A percentile compares a stretch with the other conserved stretches of the same genome.
These are phyloP conservation scores for Coemansia sp. DNA, from an alignment of 192 early-diverging fungal genomes.

Conservation along the genomic window DNA sequence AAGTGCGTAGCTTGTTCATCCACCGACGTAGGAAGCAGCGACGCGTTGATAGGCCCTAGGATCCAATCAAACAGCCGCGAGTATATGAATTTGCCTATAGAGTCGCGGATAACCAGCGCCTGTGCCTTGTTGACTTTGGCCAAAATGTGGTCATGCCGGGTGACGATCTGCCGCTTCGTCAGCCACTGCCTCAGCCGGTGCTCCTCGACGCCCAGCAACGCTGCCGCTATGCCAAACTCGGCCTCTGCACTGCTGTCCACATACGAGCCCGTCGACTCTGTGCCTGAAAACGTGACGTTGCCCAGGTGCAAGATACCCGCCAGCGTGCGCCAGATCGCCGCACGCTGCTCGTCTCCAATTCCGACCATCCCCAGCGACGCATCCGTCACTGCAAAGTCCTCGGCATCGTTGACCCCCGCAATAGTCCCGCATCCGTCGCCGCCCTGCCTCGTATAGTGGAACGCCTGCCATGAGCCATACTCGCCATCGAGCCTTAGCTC, in stretches of 20 bases:
- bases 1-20: conserved; percentile 64
- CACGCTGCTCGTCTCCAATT: conserved; percentile 72
- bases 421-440: conserved; percentile 50
- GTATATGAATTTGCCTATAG: conserved; percentile 75
- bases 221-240: conserved; percentile 71
- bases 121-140: conserved; percentile 72
- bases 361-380: conserved; percentile 86
- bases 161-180: conserved; percentile 84
- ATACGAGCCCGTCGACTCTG: conserved; percentile 64
- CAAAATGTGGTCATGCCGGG: conserved; percentile 76
- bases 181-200: conserved; percentile 75
- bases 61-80: conserved; percentile 83
- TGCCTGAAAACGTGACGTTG: conserved; percentile 70
- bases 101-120: conserved; percentile 74
- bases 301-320: conserved; percentile 91
- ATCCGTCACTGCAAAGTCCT: conserved; percentile 68
- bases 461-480: conserved; percentile 62
- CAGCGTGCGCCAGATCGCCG: conserved; percentile 82
- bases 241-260: conserved; percentile 69
- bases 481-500: conserved; percentile 69
- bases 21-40: conserved; percentile 62
- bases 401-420: conserved; percentile 62
- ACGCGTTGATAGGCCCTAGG: conserved; percentile 78
- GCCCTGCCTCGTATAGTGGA: conserved; percentile 55
- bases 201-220: conserved; percentile 80